These are phyloP conservation scores for Lactuca saligna DNA, from an alignment of 129 eudicot genomes.

Conservation along the genomic window DNA sequence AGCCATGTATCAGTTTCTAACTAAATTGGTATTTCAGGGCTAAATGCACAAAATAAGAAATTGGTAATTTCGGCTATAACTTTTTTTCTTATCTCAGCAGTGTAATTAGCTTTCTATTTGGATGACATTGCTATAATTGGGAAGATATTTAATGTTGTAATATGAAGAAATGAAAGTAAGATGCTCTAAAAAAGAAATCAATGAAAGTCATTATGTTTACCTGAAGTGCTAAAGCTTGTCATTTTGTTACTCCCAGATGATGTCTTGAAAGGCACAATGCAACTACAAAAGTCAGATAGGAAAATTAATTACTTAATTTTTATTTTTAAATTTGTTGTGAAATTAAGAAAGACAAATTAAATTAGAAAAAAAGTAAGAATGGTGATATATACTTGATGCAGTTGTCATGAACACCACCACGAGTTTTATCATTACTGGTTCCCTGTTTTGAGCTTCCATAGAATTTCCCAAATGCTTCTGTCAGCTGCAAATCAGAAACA, in stretches of 20 bases:
- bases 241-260: constrained; percentile 41
- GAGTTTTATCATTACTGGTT: constrained; percentile 52
- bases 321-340: too few relatives aligned
- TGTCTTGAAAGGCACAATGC: constrained; percentile 70
- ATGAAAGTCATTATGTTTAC: constrained; percentile 27
- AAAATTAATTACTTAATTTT: constrained; percentile 19
- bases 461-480: constrained; percentile 92
- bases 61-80: too few relatives aligned
- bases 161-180: not conserved
- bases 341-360: not conserved
- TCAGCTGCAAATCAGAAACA: constrained; percentile 50
- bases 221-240: constrained; percentile 88
- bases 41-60: too few relatives aligned
- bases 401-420: constrained; percentile 80
- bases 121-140: too few relatives aligned
- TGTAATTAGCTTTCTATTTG: too few relatives aligned
- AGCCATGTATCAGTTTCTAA: too few relatives aligned
- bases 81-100: not conserved
- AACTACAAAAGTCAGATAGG: constrained; percentile 41
- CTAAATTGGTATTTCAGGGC: too few relatives aligned
- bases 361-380: not conserved
- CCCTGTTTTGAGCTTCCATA: constrained; percentile 86
- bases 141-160: too few relatives aligned
- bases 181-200: not conserved
- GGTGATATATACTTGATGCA: constrained; percentile 66